These are phyloP conservation scores for Sclerotinia glacialis DNA, from an alignment of 2,329 filamentous ascomycete genomes.

Conservation along the genomic window DNA sequence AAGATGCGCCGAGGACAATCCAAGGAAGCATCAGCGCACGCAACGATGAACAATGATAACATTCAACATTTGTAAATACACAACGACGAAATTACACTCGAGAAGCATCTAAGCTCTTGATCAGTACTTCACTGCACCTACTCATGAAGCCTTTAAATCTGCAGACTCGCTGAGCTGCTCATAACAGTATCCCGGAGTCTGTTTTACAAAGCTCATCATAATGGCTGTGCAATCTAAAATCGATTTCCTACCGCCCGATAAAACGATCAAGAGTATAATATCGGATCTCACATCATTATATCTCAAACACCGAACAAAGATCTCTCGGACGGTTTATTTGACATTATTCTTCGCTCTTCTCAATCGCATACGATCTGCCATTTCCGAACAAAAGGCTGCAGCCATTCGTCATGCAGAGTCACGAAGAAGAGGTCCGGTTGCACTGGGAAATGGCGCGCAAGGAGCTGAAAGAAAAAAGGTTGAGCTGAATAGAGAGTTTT, in stretches of 20 bases:
- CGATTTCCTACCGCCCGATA: slow-evolving; percentile 61
- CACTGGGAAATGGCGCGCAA: slow-evolving; percentile 38
- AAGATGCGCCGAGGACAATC: slow-evolving; percentile 19
- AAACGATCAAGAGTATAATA: slow-evolving; percentile 63
- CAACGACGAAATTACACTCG: slow-evolving; percentile 3
- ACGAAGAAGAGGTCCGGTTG: slow-evolving; percentile 52
- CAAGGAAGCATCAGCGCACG: slow-evolving; percentile 2
- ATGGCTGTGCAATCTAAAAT: slow-evolving; percentile 82
- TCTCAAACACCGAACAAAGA: slow-evolving; percentile 73
- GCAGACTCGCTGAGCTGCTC: slow-evolving; percentile 16
- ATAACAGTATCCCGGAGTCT: slow-evolving; percentile 14
- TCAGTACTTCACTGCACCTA: neutral
- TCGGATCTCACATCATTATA: slow-evolving; percentile 69
- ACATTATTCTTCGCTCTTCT: slow-evolving; percentile 75
- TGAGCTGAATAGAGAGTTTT: slow-evolving; percentile 86
- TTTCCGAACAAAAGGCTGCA: slow-evolving; percentile 88
- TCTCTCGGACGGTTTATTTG: slow-evolving; percentile 81
- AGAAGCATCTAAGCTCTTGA: neutral
- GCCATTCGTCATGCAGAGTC: slow-evolving; percentile 64
- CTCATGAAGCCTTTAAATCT: slow-evolving; percentile 15
- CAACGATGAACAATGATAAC: slow-evolving; percentile 18
- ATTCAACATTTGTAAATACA: neutral
- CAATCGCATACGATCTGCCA: slow-evolving; percentile 86
- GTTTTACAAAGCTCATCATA: neutral
- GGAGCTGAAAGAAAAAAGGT: slow-evolving; percentile 67